phyloP scores from a whole-genome alignment of 2,329 filamentous ascomycete genomes.

The Venturia pyrina region DNA sequence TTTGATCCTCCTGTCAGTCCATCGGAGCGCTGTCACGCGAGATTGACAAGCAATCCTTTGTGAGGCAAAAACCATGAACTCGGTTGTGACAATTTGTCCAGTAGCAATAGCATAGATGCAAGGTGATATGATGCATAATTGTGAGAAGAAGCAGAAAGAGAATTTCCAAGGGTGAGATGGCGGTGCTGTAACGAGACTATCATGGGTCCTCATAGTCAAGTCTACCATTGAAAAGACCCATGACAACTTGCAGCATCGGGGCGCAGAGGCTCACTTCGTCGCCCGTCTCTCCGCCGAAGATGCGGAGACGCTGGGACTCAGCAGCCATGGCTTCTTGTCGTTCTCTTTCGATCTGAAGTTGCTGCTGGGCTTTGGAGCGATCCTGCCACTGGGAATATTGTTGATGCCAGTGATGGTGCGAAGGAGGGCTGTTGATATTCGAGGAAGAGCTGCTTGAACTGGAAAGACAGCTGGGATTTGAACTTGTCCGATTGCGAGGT shows the following conservation, averaged over 20 bases:
- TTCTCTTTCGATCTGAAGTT: constrained; percentile 5
- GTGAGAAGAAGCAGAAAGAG: no score
- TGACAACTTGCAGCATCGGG: constrained; percentile 37
- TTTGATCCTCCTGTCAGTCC: background rate
- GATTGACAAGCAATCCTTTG: background rate
- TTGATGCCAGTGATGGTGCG: constrained; percentile 26
- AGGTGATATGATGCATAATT: no score
- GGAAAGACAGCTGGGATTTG: constrained; percentile 17
- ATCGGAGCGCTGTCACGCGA: background rate
- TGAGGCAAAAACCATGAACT: background rate
- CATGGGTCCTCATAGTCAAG: constrained; percentile 35
- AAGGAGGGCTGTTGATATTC: constrained; percentile 17
- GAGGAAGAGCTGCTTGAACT: constrained; percentile 21
- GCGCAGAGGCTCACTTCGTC: constrained; percentile 33
- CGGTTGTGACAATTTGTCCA: background rate
- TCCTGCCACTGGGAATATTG: constrained; percentile 28
- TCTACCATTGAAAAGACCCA: constrained; percentile 33
- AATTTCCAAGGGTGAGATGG: no score
- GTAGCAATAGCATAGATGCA: no score
- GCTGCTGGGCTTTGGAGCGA: constrained; percentile 20
- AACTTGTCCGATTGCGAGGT: constrained; percentile 28
- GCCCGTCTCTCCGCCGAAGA: constrained; percentile 34
- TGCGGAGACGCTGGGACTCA: constrained; percentile 19
- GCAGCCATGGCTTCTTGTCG: constrained; percentile 10
- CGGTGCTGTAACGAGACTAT: background rate